Conservation (phyloP, 257 asterid species). For the Nicotiana obtusifolia region DNA sequence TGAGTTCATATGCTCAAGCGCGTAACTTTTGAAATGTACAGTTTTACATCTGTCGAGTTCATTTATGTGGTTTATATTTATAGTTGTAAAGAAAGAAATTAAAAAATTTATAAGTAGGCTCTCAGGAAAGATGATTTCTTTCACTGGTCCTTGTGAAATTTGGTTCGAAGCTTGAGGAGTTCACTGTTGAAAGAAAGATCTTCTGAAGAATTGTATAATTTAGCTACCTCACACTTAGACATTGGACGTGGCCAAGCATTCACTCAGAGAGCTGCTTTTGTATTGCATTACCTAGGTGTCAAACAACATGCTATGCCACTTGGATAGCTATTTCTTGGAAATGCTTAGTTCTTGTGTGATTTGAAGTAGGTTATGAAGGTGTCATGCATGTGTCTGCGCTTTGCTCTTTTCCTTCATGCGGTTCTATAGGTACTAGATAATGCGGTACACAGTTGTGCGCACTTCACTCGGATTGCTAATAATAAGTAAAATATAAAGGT, state of each 20-base stretch:
- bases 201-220: not conserved
- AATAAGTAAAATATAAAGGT: not conserved
- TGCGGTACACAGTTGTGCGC: not conserved
- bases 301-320: not conserved
- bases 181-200: not conserved
- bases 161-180: not conserved
- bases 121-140: not conserved
- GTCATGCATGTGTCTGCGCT: not conserved
- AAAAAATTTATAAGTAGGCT: not conserved
- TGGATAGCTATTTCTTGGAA: not conserved
- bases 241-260: not conserved
- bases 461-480: not conserved
- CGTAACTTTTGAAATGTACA: not conserved
- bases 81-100: not conserved
- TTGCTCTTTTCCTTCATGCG: not conserved
- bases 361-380: not conserved
- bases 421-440: not conserved
- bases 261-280: not conserved
- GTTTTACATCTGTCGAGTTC: too few relatives aligned
- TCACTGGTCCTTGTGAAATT: not conserved
- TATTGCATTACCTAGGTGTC: not conserved
- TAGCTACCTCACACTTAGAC: not conserved
- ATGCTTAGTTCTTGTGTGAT: not conserved
- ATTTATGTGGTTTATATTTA: not conserved
- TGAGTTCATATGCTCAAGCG: not conserved